phyloP scores from a whole-genome alignment of 306 rosid genomes.

The Trifolium repens region DNA sequence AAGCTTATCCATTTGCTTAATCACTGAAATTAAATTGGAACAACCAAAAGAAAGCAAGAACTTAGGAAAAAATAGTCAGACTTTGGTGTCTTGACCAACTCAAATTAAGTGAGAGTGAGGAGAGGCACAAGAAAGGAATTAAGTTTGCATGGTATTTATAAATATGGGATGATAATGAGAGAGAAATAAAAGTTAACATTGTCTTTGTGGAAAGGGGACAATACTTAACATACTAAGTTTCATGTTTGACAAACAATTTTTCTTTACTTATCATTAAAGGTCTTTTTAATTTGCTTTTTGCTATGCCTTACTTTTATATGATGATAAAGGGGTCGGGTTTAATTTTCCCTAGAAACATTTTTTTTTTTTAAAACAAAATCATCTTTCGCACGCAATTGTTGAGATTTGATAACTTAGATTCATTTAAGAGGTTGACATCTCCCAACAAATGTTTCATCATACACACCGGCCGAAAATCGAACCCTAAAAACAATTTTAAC shows the following conservation, averaged over 20 bases:
- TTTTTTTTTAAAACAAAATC: too few species aligned
- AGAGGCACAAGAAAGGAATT: slow-evolving; percentile 1
- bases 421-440: too few species aligned
- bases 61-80: not conserved
- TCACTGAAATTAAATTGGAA: not conserved
- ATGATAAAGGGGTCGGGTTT: not conserved
- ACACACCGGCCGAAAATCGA: too few species aligned
- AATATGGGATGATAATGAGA: slow-evolving; percentile 25
- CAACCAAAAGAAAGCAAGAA: not conserved
- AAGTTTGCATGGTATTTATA: slow-evolving; percentile 32
- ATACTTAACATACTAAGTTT: slow-evolving; percentile 49
- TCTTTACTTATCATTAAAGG: slow-evolving; percentile 30
- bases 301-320: slow-evolving; percentile 31
- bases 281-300: slow-evolving; percentile 39
- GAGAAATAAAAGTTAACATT: slow-evolving; percentile 28
- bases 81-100: not conserved
- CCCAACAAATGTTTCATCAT: too few species aligned
- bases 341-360: not conserved
- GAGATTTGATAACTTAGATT: too few species aligned
- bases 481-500: too few species aligned
- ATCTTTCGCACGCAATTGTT: too few species aligned
- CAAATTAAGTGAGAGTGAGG: not conserved
- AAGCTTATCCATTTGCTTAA: slow-evolving; percentile 54
- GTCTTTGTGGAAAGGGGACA: slow-evolving; percentile 37
- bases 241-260: slow-evolving; percentile 39